Evolutionary conservation across 352 stramenopile genomes (phyloP).

Genomic region (Peronospora destructor): DNA sequence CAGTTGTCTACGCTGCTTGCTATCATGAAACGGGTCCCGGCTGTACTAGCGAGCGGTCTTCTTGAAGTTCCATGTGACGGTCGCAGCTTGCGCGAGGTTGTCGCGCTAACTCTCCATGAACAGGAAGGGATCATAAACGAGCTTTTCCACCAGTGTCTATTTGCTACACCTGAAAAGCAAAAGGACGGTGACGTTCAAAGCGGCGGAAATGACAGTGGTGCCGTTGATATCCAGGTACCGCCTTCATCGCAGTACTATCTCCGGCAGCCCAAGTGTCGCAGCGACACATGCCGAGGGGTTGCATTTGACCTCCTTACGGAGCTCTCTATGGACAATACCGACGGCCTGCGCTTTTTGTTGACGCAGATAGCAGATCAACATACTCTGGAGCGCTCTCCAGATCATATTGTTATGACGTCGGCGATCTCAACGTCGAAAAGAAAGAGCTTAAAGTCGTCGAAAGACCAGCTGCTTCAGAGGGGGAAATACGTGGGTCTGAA

Average conservation of each 20-base stretch:
- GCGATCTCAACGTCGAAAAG: conserved; percentile 38
- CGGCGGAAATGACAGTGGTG: conserved; percentile 10
- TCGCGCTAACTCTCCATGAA: conserved; percentile 40
- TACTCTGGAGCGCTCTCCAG: conserved; percentile 47
- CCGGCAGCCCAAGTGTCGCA: conserved; percentile 77
- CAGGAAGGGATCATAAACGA: conserved; percentile 62
- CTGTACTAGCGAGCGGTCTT: conserved; percentile 37
- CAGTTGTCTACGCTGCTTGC: conserved; percentile 52
- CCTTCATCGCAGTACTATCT: conserved; percentile 66
- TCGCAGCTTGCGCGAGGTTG: conserved; percentile 44
- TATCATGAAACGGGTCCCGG: conserved; percentile 50
- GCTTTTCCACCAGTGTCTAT: conserved; percentile 63
- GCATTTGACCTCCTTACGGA: conserved; percentile 76
- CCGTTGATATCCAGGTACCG: conserved; percentile 13
- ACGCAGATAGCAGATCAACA: conserved; percentile 68
- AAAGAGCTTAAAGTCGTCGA: conserved; percentile 38
- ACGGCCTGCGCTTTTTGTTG: conserved; percentile 59
- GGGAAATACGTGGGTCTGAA: conserved; percentile 89
- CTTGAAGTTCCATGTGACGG: conserved; percentile 37
- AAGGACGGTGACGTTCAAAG: conserved; percentile 15
- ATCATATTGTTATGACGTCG: conserved; percentile 20
- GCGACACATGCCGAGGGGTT: conserved; percentile 57
- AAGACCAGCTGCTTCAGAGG: conserved; percentile 44
- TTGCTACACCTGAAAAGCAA: conserved; percentile 41
- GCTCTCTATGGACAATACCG: conserved; percentile 54